Evolutionary conservation across 371 early-diverging fungal species (phyloP).

Genomic region (Mycotypha africana): DNA sequence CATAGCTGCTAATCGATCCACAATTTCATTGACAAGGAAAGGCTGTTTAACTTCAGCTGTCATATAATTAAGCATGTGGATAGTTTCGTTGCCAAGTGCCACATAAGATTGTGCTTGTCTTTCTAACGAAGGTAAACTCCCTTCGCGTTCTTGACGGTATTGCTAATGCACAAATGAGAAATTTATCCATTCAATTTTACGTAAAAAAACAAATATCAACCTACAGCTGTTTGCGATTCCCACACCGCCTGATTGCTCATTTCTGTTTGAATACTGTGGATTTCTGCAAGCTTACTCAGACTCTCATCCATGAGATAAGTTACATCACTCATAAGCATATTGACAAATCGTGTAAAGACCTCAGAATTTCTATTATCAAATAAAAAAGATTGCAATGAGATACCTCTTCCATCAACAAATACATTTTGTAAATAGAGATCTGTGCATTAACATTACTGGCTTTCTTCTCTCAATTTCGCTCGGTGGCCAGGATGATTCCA

Average conservation of each 20-base stretch:
- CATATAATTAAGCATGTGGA: conserved; percentile 86
- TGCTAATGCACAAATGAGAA: too few relatives aligned
- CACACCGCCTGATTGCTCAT: conserved; percentile 57
- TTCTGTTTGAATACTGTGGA: conserved; percentile 76
- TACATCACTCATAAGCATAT: conserved; percentile 94
- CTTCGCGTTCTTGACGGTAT: conserved; percentile 65
- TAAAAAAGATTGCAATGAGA: too few relatives aligned
- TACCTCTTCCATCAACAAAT: too few relatives aligned
- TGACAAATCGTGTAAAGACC: conserved; percentile 86
- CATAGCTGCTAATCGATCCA: conserved; percentile 94
- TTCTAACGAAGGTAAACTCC: conserved; percentile 61
- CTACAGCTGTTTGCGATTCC: conserved; percentile 51
- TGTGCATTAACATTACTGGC: conserved; percentile 39
- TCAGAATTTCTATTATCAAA: conserved; percentile 43
- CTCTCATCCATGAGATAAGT: conserved; percentile 94
- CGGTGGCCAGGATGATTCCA: conserved; percentile 74
- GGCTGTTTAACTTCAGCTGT: conserved; percentile 76
- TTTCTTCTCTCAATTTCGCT: conserved; percentile 49
- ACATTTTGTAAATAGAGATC: too few relatives aligned
- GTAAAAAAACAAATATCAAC: background rate
- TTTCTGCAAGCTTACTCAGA: conserved; percentile 80
- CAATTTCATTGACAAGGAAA: conserved; percentile 88
- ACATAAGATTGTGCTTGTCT: conserved; percentile 86
- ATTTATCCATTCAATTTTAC: background rate
- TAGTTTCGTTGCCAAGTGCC: conserved; percentile 88